Evolutionary conservation across 352 stramenopile genomes (phyloP).

Genomic region (Aphanomyces euteiches): DNA sequence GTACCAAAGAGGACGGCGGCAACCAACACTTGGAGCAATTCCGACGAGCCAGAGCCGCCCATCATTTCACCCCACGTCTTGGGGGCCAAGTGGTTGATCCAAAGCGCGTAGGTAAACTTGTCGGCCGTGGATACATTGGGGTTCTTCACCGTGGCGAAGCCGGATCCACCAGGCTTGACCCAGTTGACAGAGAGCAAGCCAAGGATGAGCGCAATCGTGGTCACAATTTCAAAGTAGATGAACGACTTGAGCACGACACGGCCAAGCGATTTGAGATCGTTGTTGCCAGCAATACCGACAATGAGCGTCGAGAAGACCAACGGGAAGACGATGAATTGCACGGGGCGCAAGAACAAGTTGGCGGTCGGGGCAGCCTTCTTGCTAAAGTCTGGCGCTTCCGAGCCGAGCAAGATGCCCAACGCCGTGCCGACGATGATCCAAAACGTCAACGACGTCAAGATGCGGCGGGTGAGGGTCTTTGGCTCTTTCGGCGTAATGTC

Average conservation of each 20-base stretch:
- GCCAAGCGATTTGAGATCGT: constrained; percentile 56
- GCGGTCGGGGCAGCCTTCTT: constrained; percentile 51
- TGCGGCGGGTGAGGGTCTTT: constrained; percentile 37
- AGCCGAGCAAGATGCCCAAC: constrained; percentile 45
- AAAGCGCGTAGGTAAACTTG: constrained; percentile 46
- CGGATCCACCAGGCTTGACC: constrained; percentile 49
- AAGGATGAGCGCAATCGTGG: constrained; percentile 46
- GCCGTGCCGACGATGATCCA: constrained; percentile 53
- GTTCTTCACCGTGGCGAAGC: constrained; percentile 37
- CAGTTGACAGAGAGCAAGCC: constrained; percentile 53
- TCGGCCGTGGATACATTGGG: constrained; percentile 32
- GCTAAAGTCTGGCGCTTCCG: constrained; percentile 46
- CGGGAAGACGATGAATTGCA: constrained; percentile 65
- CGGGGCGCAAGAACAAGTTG: constrained; percentile 49
- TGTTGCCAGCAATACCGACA: constrained; percentile 52
- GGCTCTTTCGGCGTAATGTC: background rate
- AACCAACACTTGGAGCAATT: constrained; percentile 55
- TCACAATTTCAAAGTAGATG: constrained; percentile 65
- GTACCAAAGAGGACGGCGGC: constrained; percentile 46
- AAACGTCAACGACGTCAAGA: constrained; percentile 54
- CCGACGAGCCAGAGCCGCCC: constrained; percentile 49
- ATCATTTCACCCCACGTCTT: constrained; percentile 73
- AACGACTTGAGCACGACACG: constrained; percentile 56
- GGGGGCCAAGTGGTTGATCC: constrained; percentile 56
- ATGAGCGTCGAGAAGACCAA: constrained; percentile 60